These are phyloP conservation scores for Neurospora sp. DNA, from an alignment of 2,329 filamentous ascomycete species.

Conservation along the genomic window DNA sequence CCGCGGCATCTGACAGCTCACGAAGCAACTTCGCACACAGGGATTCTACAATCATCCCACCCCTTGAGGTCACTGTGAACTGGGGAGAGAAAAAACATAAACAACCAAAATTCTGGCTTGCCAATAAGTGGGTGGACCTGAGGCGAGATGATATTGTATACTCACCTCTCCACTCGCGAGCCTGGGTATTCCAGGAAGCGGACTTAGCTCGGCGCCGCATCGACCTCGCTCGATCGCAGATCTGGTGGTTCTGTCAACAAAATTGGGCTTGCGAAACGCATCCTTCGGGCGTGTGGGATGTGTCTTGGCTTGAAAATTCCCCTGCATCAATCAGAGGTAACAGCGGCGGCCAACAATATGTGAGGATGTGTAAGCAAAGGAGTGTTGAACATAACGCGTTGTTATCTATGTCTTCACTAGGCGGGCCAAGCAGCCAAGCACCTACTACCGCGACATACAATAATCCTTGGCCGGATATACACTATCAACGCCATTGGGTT, in stretches of 20 bases:
- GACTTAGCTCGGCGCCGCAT: not conserved
- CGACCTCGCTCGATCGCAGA: not conserved
- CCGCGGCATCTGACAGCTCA: not conserved
- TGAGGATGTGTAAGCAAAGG: not conserved
- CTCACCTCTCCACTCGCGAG: not conserved
- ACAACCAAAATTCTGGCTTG: not conserved
- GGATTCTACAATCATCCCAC: not conserved
- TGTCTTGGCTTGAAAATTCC: no score
- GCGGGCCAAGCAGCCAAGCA: not conserved
- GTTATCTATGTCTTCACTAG: no score
- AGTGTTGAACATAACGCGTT: no score
- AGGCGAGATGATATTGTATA: not conserved
- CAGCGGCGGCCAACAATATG: no score
- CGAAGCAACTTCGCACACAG: not conserved
- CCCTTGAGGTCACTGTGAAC: not conserved
- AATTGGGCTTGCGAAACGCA: not conserved
- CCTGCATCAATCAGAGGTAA: no score
- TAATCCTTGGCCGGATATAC: not conserved
- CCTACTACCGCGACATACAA: not conserved
- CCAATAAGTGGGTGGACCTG: not conserved
- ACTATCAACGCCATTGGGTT: not conserved
- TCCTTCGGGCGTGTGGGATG: not conserved
- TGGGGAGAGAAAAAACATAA: fast-evolving
- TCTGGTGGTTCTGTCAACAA: not conserved
- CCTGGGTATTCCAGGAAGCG: not conserved